Base-by-base conservation (phyloP, 2,329 filamentous ascomycete genomes). In the Cladophialophora immunda region DNA sequence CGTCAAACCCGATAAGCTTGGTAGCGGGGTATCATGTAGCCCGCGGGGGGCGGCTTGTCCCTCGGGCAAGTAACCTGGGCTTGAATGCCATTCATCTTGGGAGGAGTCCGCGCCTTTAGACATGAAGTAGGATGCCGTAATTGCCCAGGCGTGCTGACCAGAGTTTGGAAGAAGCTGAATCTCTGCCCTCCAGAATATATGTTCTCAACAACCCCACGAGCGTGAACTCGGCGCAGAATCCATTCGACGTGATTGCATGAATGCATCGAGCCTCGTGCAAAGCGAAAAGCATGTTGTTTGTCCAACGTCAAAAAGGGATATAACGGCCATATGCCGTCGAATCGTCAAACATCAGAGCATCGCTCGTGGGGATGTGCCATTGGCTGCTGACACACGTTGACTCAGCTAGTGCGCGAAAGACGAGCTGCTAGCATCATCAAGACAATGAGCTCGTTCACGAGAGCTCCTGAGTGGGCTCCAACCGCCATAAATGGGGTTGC, bases 321-420 rank as follows among this genome's bases (percentile, higher is more conserved):
- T n/a, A 4, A 6, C 15, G 25, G 38, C 9, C 27, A 29, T 7
- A 9, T 22, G 27, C 29, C 36, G n/a, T 36, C 41, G n/a, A 59
- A 41, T 11, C 22, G 38, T 59, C 11, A n/a, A 59, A 13, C 5
- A 45, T 38, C 22, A 22, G 15, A n/a, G 30, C 13, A 55, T 55
- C 6, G n/a, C 52, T 30, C 27, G 52, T 27, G 27, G n/a, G 11
- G 8, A 17, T 6, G 4, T 17, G 11, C 19, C 6, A 59, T 61
- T 61, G 58, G 45, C 30, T 32, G 58, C 58, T 61, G 58, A 61
- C 58, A 61, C 58, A 61, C 27, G 58, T 17, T 61, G 58, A 61
- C 41, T 61, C 29, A 61, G 45, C 58, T 61, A 61, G 58, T 27
- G 45, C 45, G 25, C 3, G 19, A 50, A 25, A 25, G 19, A 25